Conservation (phyloP, 1,284 basidiomycete species). For the Tilletia caries region DNA sequence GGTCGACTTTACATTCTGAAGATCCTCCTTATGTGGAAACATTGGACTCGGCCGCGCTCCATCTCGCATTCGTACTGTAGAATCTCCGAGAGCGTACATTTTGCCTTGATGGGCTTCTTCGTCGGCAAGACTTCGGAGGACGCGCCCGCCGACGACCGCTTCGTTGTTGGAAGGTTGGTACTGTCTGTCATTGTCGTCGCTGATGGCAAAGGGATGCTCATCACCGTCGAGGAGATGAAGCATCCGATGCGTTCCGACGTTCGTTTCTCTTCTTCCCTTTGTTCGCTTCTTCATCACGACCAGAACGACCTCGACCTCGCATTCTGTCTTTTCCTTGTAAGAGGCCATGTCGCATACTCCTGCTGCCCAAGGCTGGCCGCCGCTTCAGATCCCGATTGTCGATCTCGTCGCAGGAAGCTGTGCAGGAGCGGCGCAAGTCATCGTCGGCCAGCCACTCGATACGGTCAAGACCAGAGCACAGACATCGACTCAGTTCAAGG, state of each 20-base stretch:
- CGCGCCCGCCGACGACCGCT: neutral
- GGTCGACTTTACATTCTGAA: neutral
- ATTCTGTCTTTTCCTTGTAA: neutral
- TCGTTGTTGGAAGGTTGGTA: neutral
- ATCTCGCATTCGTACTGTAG: neutral
- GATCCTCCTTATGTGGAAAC: neutral
- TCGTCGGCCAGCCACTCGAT: slow-evolving; percentile 41
- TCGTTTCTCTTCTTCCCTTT: neutral
- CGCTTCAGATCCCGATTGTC: slow-evolving; percentile 30
- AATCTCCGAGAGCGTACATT: neutral
- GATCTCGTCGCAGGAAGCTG: slow-evolving; percentile 35
- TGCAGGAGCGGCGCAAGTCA: slow-evolving; percentile 38
- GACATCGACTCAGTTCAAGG: slow-evolving; percentile 31
- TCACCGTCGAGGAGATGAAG: neutral
- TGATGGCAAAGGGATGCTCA: neutral
- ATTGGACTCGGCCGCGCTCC: neutral
- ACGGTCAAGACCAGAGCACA: slow-evolving; percentile 39
- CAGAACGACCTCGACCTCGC: neutral
- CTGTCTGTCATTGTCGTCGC: neutral
- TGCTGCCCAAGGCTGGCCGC: slow-evolving; percentile 25
- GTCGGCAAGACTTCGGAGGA: no score
- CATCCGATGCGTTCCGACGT: neutral
- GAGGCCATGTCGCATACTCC: neutral
- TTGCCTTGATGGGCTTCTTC: neutral
- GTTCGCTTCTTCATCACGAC: neutral